Conservation (phyloP, 345 rosid species). For the Microcos paniculata region DNA sequence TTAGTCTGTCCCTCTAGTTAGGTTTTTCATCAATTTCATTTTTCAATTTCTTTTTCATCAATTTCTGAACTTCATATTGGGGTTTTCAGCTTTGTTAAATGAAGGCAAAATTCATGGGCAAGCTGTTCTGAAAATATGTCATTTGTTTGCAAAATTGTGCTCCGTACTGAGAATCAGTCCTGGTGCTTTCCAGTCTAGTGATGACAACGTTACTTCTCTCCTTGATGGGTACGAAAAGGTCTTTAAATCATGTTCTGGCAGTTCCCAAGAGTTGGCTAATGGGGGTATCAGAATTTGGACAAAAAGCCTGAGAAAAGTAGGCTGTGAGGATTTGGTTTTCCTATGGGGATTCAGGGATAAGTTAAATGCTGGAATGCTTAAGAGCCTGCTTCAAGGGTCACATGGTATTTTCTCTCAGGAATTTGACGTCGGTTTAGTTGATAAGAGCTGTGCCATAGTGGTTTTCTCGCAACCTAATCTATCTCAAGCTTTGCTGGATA, state of each 20-base stretch:
- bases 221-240: conserved; percentile 36
- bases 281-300: conserved; percentile 61
- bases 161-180: conserved; percentile 48
- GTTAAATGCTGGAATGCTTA: conserved; percentile 55
- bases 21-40: too few species aligned
- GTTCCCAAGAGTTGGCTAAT: conserved; percentile 29
- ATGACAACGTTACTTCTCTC: conserved; percentile 23
- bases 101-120: too few species aligned
- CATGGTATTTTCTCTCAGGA: conserved; percentile 51
- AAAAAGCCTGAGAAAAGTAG: conserved; percentile 48
- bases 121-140: too few species aligned
- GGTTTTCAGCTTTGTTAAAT: too few species aligned
- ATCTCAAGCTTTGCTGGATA: too few species aligned
- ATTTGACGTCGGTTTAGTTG: too few species aligned
- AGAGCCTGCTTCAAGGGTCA: conserved; percentile 55
- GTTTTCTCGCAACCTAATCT: too few species aligned
- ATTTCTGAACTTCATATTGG: too few species aligned
- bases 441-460: too few species aligned
- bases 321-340: conserved; percentile 68
- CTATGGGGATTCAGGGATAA: conserved; percentile 63
- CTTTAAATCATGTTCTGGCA: conserved; percentile 28
- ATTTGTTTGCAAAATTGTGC: too few species aligned
- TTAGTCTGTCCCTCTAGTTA: too few species aligned
- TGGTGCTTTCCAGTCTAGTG: conserved; percentile 21
- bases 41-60: too few species aligned